A percentile compares a stretch with the other conserved stretches of the same genome.
Evolutionary conservation across 2,329 filamentous ascomycete species (phyloP).

Genomic region (Clarireedia sp.): DNA sequence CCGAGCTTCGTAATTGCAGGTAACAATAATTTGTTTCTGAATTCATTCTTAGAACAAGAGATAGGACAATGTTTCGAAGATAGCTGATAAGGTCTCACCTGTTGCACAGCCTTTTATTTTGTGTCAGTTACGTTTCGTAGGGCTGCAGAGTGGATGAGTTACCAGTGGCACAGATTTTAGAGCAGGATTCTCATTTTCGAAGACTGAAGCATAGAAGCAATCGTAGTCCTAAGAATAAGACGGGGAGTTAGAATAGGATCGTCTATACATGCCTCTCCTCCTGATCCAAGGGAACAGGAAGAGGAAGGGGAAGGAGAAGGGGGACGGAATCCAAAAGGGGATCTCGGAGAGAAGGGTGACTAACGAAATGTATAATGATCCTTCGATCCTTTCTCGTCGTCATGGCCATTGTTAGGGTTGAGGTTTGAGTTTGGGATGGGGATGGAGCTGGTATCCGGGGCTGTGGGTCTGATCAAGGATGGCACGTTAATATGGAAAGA

Average conservation of each 20-base stretch:
- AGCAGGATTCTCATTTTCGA: constrained; percentile 70
- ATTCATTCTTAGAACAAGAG: constrained; percentile 30
- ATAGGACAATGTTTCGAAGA: neutral
- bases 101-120: constrained; percentile 26
- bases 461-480: no score
- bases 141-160: constrained; percentile 43
- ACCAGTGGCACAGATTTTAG: constrained; percentile 69
- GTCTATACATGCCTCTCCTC: neutral
- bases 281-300: neutral
- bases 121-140: constrained; percentile 15
- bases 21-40: constrained; percentile 60
- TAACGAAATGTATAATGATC: constrained; percentile 18
- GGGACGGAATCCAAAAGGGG: neutral
- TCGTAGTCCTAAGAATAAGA: constrained; percentile 56
- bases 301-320: neutral
- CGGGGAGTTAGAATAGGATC: neutral
- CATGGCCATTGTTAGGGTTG: neutral
- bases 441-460: no score
- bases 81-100: constrained; percentile 16
- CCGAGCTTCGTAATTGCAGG: constrained; percentile 89
- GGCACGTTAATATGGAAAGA: no score
- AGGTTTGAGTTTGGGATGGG: neutral
- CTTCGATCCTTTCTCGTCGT: constrained; percentile 13
- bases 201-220: constrained; percentile 86
- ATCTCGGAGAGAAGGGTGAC: neutral